These are phyloP conservation scores for Fraxinus quadrangulata DNA, from an alignment of 257 asterid genomes.

Conservation along the genomic window DNA sequence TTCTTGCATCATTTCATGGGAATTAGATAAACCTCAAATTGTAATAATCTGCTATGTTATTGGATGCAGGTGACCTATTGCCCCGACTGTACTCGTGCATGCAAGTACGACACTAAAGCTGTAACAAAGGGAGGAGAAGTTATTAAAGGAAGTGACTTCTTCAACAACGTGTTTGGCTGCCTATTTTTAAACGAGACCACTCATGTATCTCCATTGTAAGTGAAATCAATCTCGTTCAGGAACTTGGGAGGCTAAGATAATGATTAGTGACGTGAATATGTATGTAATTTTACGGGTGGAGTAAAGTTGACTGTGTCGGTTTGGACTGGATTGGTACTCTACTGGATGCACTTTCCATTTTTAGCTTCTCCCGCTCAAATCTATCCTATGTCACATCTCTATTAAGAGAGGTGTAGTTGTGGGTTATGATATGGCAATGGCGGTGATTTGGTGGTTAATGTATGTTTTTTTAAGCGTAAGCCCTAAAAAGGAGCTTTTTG, in stretches of 20 bases:
- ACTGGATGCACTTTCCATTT: too few species aligned
- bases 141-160: slow-evolving; percentile 69
- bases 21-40: slow-evolving; percentile 6
- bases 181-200: slow-evolving; percentile 79
- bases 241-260: neutral
- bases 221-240: neutral
- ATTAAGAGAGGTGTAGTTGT: too few species aligned
- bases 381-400: too few species aligned
- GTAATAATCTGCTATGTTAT: slow-evolving; percentile 1
- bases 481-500: too few species aligned
- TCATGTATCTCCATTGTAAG: slow-evolving; percentile 68
- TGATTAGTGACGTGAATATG: neutral
- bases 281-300: too few species aligned
- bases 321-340: too few species aligned
- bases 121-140: slow-evolving; percentile 45
- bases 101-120: slow-evolving; percentile 74
- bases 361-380: too few species aligned
- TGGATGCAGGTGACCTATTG: slow-evolving; percentile 81
- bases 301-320: too few species aligned
- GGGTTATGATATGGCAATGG: too few species aligned
- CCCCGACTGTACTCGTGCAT: slow-evolving; percentile 92
- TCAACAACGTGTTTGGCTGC: slow-evolving; percentile 82
- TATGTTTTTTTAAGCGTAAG: too few species aligned
- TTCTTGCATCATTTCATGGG: neutral
- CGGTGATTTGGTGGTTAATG: too few species aligned